phyloP scores from a whole-genome alignment of 805 yeast genomes.

The Candida multigemmis region DNA sequence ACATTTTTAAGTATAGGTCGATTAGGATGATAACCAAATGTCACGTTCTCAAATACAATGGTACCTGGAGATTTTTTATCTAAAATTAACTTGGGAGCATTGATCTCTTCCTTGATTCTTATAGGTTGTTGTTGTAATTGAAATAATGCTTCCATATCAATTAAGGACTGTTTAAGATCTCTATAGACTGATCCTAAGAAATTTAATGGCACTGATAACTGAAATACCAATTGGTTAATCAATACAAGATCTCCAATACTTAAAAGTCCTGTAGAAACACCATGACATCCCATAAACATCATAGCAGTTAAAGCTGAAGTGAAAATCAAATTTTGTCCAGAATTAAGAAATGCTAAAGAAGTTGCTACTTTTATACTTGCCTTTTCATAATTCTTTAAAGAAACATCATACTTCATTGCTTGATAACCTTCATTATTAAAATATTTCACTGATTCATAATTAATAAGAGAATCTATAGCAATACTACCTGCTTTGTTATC shows the following conservation, averaged over 20 bases:
- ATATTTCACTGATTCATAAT: constrained; percentile 89
- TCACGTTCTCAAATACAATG: constrained; percentile 80
- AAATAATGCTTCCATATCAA: constrained; percentile 95
- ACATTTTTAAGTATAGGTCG: constrained; percentile 79
- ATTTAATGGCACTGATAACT: constrained; percentile 87
- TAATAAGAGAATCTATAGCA: constrained; percentile 87
- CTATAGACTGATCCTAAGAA: constrained; percentile 93
- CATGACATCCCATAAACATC: constrained; percentile 98
- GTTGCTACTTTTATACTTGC: constrained; percentile 78
- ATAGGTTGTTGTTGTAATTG: constrained; percentile 72
- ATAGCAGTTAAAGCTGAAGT: constrained; percentile 87
- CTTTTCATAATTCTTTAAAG: constrained; percentile 65
- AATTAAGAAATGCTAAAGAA: constrained; percentile 66
- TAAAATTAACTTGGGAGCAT: constrained; percentile 54
- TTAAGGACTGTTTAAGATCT: constrained; percentile 82
- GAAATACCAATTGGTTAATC: constrained; percentile 93
- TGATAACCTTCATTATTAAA: constrained; percentile 86
- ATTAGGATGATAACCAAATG: constrained; percentile 86
- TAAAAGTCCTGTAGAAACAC: constrained; percentile 73
- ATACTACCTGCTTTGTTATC: constrained; percentile 94
- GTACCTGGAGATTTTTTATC: constrained; percentile 49
- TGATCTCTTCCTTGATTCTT: constrained; percentile 49
- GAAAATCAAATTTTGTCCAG: constrained; percentile 75
- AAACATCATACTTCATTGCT: constrained; percentile 67
- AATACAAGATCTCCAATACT: constrained; percentile 93